phyloP scores from a whole-genome alignment of 345 rosid genomes.

The Pugionium dolabratum region DNA sequence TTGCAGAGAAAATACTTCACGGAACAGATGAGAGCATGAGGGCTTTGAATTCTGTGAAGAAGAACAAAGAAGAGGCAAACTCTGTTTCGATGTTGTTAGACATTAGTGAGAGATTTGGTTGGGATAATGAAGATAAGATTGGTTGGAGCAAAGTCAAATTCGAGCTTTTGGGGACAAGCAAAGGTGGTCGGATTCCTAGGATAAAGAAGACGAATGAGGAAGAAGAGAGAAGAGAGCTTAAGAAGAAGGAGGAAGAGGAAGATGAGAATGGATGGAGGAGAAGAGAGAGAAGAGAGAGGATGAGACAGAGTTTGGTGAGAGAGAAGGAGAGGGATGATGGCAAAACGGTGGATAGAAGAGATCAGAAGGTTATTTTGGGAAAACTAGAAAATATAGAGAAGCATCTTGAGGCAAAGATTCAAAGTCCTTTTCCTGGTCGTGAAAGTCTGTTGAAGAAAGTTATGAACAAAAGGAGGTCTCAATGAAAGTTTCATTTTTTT shows the following conservation, averaged over 20 bases:
- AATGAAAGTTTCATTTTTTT: conserved; percentile 1
- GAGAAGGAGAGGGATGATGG: conserved; percentile 26
- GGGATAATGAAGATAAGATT: conserved; percentile 71
- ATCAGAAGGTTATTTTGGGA: conserved; percentile 39
- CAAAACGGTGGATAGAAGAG: conserved; percentile 31
- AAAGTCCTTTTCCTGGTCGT: conserved; percentile 72
- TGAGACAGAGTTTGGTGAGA: conserved; percentile 34
- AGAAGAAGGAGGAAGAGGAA: conserved; percentile 32
- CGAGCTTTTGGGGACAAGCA: conserved; percentile 73
- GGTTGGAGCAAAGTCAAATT: conserved; percentile 72
- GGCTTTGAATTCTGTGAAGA: conserved; percentile 4
- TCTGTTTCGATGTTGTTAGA: conserved; percentile 63
- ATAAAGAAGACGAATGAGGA: conserved; percentile 7
- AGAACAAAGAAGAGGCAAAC: conserved; percentile 22
- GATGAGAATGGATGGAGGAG: conserved; percentile 35
- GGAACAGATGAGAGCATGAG: conserved; percentile 45
- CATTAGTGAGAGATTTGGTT: conserved; percentile 77
- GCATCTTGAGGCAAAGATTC: conserved; percentile 37
- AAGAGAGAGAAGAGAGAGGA: conserved; percentile 45
- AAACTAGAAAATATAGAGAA: conserved; percentile 27
- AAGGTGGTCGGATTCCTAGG: conserved; percentile 78
- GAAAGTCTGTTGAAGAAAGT: conserved; percentile 55
- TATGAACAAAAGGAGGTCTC: conserved; percentile 33
- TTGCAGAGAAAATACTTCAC: conserved; percentile 53
- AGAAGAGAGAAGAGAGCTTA: neutral